These are phyloP conservation scores for Oryza meridionalis DNA, from an alignment of 176 grass and related monocot genomes.

Conservation along the genomic window DNA sequence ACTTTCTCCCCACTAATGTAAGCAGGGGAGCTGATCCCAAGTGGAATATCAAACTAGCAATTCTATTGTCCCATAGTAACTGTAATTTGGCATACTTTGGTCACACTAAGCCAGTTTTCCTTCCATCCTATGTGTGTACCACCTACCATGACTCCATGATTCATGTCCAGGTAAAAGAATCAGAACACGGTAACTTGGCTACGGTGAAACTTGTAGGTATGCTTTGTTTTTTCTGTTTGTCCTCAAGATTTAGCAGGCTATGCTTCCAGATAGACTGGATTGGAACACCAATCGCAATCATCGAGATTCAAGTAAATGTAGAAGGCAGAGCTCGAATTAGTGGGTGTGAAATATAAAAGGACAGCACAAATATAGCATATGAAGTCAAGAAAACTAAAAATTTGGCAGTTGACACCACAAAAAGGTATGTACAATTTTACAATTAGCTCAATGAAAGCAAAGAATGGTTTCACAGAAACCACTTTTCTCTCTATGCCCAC, in stretches of 20 bases:
- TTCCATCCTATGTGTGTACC: not conserved
- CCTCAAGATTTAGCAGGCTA: not conserved
- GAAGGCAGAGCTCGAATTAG: not conserved
- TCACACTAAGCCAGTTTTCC: not conserved
- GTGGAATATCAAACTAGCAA: not conserved
- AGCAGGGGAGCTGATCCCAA: not conserved
- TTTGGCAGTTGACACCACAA: slow-evolving; percentile 4
- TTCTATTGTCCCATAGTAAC: slow-evolving; percentile 11
- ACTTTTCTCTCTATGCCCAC: not conserved
- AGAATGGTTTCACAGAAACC: slow-evolving; percentile 16
- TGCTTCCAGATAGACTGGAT: not conserved
- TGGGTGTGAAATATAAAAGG: not conserved
- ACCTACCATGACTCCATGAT: not conserved
- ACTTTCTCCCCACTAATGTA: slow-evolving; percentile 12
- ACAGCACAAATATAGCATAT: not conserved
- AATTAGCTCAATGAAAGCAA: not conserved
- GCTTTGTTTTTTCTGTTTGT: not conserved
- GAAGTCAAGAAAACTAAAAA: not conserved
- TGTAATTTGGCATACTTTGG: not conserved
- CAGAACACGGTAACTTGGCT: not conserved
- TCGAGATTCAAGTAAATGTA: not conserved
- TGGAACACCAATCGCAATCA: not conserved
- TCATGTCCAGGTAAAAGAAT: not conserved
- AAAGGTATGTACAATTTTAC: not conserved
- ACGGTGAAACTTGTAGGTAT: not conserved